These are phyloP conservation scores for Schoenoplectus tabernaemontani DNA, from an alignment of 202 grass and related monocot species.

Conservation along the genomic window DNA sequence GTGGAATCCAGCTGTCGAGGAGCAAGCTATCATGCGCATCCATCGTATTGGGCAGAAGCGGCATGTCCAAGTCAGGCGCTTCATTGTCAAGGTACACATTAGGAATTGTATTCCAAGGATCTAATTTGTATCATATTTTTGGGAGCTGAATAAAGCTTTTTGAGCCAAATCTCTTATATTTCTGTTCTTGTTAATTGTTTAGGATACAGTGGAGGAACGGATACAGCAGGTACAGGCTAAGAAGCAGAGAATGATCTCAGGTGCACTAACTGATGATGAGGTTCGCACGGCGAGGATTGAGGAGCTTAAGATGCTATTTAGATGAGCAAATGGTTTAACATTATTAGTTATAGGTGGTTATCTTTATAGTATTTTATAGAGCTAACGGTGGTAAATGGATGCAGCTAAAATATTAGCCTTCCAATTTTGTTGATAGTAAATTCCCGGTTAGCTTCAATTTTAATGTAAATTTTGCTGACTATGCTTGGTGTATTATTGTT, in stretches of 20 bases:
- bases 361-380: constrained; percentile 21
- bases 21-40: constrained; percentile 96
- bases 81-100: constrained; percentile 74
- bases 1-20: constrained; percentile 98
- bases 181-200: constrained; percentile 6
- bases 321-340: constrained; percentile 26
- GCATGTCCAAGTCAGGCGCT: constrained; percentile 58
- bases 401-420: constrained; percentile 17
- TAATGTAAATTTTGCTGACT: constrained; percentile 13
- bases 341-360: neutral
- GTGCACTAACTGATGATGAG: constrained; percentile 65
- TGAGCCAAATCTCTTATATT: neutral
- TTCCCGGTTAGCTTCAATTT: neutral
- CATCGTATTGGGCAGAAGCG: constrained; percentile 80
- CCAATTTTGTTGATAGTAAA: constrained; percentile 41
- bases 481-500: neutral
- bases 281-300: constrained; percentile 65
- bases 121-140: neutral
- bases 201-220: constrained; percentile 86
- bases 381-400: constrained; percentile 29
- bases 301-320: constrained; percentile 86
- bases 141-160: neutral
- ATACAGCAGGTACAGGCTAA: constrained; percentile 74
- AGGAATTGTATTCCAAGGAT: neutral
- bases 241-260: constrained; percentile 89